These are phyloP conservation scores for Dovyalis caffra DNA, from an alignment of 345 rosid genomes.

Conservation along the genomic window DNA sequence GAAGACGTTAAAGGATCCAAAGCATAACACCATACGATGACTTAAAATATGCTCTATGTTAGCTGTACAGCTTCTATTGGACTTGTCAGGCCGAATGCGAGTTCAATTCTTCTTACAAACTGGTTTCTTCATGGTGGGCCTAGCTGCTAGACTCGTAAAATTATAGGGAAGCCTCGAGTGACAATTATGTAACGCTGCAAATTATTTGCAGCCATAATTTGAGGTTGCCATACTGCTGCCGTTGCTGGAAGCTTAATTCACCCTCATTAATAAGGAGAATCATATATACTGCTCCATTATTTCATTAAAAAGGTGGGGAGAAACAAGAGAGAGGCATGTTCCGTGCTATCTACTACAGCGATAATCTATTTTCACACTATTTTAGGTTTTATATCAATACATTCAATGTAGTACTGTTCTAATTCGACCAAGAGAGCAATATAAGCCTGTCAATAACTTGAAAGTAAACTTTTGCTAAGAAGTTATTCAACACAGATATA, in stretches of 20 bases:
- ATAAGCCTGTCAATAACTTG: background rate
- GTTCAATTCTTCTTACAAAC: background rate
- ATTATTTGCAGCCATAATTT: background rate
- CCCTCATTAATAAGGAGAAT: background rate
- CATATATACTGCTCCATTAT: background rate
- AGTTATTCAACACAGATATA: background rate
- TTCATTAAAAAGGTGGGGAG: background rate
- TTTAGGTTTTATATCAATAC: background rate
- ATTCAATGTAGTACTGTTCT: background rate
- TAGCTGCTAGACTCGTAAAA: background rate
- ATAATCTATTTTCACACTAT: background rate
- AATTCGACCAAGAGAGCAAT: background rate
- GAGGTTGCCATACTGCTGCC: background rate
- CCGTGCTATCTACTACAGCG: no score
- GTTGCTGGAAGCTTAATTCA: background rate
- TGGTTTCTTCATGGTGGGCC: background rate
- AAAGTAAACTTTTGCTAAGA: no score
- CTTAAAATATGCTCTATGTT: no score
- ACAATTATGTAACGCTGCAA: background rate
- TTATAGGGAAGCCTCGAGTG: background rate
- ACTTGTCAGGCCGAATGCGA: no score
- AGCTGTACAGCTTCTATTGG: background rate
- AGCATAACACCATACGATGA: no score
- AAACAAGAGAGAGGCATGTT: background rate
- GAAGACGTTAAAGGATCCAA: no score